These are phyloP conservation scores for Wickerhamiella nectarea DNA, from an alignment of 805 yeast species.

Conservation along the genomic window DNA sequence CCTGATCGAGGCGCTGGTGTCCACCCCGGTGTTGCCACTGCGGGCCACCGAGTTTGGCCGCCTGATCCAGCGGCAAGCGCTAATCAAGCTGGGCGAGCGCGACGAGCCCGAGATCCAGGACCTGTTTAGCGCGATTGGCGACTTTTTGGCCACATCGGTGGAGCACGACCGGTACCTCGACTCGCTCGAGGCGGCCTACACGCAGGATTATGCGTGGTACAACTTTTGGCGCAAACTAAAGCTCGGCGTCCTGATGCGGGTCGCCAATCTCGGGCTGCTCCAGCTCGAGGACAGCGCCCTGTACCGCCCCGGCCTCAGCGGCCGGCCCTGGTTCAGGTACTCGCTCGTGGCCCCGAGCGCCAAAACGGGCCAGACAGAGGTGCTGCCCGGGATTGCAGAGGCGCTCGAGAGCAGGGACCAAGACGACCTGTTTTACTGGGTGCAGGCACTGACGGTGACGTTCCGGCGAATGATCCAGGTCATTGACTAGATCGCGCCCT, in stretches of 20 bases:
- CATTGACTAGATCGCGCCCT: not conserved
- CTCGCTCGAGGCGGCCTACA: conserved; percentile 37
- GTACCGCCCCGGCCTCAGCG: conserved; percentile 35
- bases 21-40: conserved; percentile 35
- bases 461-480: not conserved
- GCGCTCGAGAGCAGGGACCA: conserved; percentile 36
- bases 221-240: conserved; percentile 23
- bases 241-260: conserved; percentile 18
- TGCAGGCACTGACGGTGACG: conserved; percentile 11
- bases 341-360: conserved; percentile 43
- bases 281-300: conserved; percentile 36
- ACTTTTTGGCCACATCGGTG: conserved; percentile 24
- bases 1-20: conserved; percentile 36
- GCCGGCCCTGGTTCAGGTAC: conserved; percentile 46
- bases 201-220: conserved; percentile 72
- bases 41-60: conserved; percentile 31
- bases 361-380: conserved; percentile 44
- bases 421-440: conserved; percentile 30
- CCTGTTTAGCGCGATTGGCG: conserved; percentile 15
- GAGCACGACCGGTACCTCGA: conserved; percentile 38
- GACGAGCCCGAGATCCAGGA: conserved; percentile 12
- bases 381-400: conserved; percentile 42
- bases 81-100: conserved; percentile 24
- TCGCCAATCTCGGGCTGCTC: conserved; percentile 31
- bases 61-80: conserved; percentile 29